Percentiles rank a stretch among this genome's conserved stretches.
Conservation (phyloP, 2,329 filamentous ascomycete genomes). For the Chrysoporthe cubensis region DNA sequence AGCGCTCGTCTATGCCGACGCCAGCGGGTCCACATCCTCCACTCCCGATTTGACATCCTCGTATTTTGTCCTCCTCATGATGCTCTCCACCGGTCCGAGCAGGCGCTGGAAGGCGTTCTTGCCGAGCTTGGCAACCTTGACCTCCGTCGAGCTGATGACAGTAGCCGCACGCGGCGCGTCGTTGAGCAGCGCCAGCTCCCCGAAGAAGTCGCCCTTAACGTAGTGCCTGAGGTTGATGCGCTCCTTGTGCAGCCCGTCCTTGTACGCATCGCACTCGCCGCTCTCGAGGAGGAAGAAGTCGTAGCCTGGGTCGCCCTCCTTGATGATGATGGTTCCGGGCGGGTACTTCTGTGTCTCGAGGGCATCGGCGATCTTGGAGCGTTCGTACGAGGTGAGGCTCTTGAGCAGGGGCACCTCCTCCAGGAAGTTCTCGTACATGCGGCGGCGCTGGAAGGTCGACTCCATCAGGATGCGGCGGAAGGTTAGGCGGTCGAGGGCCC, state of each 20-base stretch:
- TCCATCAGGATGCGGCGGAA: constrained; percentile 99
- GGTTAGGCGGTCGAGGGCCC: constrained; percentile 93
- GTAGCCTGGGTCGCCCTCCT: constrained; percentile 87
- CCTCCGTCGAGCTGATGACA: constrained; percentile 79
- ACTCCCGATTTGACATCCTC: constrained; percentile 63
- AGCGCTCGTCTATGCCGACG: constrained; percentile 39
- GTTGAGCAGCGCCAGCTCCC: constrained; percentile 90
- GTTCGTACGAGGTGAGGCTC: constrained; percentile 86
- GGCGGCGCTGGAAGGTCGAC: constrained; percentile 90
- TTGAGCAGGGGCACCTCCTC: constrained; percentile 89
- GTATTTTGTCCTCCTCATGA: constrained; percentile 81
- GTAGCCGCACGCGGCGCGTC: constrained; percentile 92
- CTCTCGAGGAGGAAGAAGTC: constrained; percentile 90
- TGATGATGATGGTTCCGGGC: constrained; percentile 81
- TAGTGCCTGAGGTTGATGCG: constrained; percentile 73
- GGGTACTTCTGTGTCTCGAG: constrained; percentile 88
- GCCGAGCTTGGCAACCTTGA: constrained; percentile 90
- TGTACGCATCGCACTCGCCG: constrained; percentile 86
- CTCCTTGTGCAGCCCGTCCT: constrained; percentile 65
- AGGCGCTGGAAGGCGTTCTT: constrained; percentile 95
- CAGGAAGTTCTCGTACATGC: constrained; percentile 96
- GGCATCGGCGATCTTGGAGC: constrained; percentile 96
- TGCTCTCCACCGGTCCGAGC: constrained; percentile 88
- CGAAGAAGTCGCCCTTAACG: constrained; percentile 93
- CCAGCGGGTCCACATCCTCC: constrained; percentile 70